Evolutionary conservation across 2,329 filamentous ascomycete genomes (phyloP), one percentile per base, ranked within the genome.

Genomic region (Fonsecaea erecta): DNA sequence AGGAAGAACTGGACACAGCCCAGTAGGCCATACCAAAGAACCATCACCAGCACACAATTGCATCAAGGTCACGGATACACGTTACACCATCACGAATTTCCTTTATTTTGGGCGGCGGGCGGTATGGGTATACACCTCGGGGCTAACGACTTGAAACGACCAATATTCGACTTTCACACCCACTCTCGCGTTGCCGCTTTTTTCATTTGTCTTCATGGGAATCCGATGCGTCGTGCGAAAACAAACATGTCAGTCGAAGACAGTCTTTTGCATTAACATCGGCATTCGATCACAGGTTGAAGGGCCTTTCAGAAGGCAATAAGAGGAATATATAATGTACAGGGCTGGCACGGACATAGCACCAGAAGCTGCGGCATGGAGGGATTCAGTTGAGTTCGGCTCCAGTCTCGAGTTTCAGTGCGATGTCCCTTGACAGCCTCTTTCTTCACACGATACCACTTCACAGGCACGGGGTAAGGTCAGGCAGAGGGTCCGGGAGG

Each of bases 1-100:
- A 46, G 21, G 8, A 40, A 18, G 5, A 32, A 24, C 2, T 28
- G 34, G 16, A 57, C n/a, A 30, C 34, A 26, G 43, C 32, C 34
- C 28, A 14, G 14, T 32, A 52, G 21, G 30, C 26, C 37, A n/a
- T 18, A n/a, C 7, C 18, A 48, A 37, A 48, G n/a, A 59, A 28
- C 24, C 34, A n/a, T 12, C 18, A 37, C 32, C 30, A 62, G 52
- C 60, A 64, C 34, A 60, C 61, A 48, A 21, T 48, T 57, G 48
- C 59, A 60, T 63, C 62, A 52, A 26, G 8, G 28, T 14, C 21
- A 56, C 26, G 43, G 24, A 48, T 52, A 34, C 35, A 65, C 35
- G 46, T 57, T 37, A 65, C 58, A 53, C 34, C 58, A 37, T 56
- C 32, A 68, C 64, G 67, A 68, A 63, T 68, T 66, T 66, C 64